Conservation (phyloP, 805 yeast species). For the Yarrowia alimentaria region DNA sequence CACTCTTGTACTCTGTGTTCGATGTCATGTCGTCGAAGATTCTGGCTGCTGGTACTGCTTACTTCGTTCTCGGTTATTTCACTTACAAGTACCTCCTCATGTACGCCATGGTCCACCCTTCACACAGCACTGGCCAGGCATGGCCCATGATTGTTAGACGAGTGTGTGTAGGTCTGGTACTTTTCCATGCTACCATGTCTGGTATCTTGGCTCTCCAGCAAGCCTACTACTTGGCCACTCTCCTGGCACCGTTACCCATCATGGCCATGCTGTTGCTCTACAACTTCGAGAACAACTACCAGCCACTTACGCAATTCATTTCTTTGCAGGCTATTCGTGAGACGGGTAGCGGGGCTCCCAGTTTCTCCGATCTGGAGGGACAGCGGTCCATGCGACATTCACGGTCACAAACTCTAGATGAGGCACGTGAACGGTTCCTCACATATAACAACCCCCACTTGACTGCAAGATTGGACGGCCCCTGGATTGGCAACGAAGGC, state of each 20-base stretch:
- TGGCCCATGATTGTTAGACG: constrained; percentile 91
- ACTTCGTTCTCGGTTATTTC: constrained; percentile 80
- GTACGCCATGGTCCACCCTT: constrained; percentile 90
- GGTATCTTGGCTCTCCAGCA: constrained; percentile 82
- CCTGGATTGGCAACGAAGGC: constrained; percentile 70
- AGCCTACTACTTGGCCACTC: constrained; percentile 71
- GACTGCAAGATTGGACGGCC: constrained; percentile 72
- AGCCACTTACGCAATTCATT: constrained; percentile 79
- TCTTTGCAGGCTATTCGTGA: constrained; percentile 71
- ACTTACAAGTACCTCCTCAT: constrained; percentile 89
- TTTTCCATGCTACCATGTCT: constrained; percentile 90
- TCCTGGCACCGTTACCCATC: constrained; percentile 73
- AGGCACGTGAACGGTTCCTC: constrained; percentile 66
- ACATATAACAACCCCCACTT: constrained; percentile 77
- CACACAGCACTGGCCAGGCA: constrained; percentile 93
- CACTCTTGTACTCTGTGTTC: constrained; percentile 66
- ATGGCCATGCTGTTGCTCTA: constrained; percentile 64
- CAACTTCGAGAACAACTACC: constrained; percentile 76
- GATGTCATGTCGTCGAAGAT: constrained; percentile 80
- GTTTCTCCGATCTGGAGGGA: constrained; percentile 19
- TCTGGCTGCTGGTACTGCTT: constrained; percentile 75
- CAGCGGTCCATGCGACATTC: constrained; percentile 19
- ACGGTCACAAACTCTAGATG: constrained; percentile 62
- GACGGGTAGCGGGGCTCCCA: constrained; percentile 8
- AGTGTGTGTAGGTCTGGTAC: constrained; percentile 70